phyloP scores from a whole-genome alignment of 73 alveolate species.

The Uronychia binucleata region DNA sequence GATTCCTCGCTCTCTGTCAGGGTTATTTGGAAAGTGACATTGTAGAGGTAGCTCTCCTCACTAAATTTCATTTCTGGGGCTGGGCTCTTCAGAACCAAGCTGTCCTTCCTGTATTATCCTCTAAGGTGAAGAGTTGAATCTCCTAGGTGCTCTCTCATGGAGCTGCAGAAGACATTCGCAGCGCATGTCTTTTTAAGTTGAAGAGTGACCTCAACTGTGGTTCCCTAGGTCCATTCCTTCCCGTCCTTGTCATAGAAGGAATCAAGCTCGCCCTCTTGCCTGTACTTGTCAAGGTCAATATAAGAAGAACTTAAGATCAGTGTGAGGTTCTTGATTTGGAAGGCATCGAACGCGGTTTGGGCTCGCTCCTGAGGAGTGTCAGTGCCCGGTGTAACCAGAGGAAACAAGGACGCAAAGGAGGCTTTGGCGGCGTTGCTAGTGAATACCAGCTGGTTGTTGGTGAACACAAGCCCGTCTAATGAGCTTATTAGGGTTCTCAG shows the following conservation, averaged over 20 bases:
- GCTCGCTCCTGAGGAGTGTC: not conserved
- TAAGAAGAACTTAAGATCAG: not conserved
- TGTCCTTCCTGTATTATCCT: not conserved
- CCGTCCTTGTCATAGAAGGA: not conserved
- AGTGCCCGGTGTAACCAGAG: not conserved
- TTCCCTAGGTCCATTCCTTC: not conserved
- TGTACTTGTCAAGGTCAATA: not conserved
- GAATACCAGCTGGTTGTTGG: not conserved
- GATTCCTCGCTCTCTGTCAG: not conserved
- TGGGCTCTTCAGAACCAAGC: not conserved
- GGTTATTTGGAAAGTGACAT: not conserved
- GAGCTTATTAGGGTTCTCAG: not conserved
- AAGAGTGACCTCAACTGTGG: not conserved
- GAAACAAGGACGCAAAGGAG: not conserved
- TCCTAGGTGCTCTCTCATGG: not conserved
- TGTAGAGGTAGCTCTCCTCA: not conserved
- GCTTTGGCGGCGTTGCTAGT: not conserved
- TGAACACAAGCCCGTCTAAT: not conserved
- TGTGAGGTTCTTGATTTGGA: not conserved
- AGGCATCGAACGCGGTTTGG: not conserved
- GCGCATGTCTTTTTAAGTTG: not conserved
- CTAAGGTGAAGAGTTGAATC: not conserved
- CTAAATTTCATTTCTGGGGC: not conserved
- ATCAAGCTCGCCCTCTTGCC: not conserved
- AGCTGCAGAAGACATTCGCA: not conserved